A percentile compares a stretch with the other conserved stretches of the same genome.
These are phyloP conservation scores for Termitomyces sp. DNA, from an alignment of 1,284 basidiomycete genomes.

Conservation along the genomic window DNA sequence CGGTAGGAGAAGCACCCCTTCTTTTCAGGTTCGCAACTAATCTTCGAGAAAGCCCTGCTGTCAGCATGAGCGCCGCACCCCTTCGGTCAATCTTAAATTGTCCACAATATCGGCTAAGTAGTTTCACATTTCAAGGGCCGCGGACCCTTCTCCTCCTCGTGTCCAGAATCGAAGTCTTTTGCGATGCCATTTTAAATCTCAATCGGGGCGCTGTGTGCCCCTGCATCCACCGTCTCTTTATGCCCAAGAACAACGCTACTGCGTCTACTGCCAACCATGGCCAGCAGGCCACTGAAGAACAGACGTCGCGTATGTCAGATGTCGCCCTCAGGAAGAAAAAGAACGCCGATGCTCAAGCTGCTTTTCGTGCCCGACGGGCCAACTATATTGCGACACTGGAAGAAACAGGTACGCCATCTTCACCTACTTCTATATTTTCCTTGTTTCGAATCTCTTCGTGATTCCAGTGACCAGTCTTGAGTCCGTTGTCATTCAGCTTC, in stretches of 20 bases:
- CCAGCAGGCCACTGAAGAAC: slow-evolving; percentile 34
- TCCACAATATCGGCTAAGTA: slow-evolving; percentile 43
- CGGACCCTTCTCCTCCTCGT: slow-evolving; percentile 57
- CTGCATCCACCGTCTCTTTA: slow-evolving; percentile 32
- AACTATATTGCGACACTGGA: slow-evolving; percentile 86
- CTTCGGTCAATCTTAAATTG: slow-evolving; percentile 44
- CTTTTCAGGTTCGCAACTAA: slow-evolving; percentile 24
- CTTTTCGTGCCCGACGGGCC: slow-evolving; percentile 65
- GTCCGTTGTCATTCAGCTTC: slow-evolving; percentile 72
- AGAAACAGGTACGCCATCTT: slow-evolving; percentile 60
- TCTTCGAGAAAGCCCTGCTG: slow-evolving; percentile 38
- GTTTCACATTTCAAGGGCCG: slow-evolving; percentile 40
- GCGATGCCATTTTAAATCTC: slow-evolving; percentile 49
- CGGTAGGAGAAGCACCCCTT: slow-evolving; percentile 25
- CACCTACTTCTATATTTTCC: slow-evolving; percentile 10
- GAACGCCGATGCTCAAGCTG: slow-evolving; percentile 76
- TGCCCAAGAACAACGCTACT: slow-evolving; percentile 40
- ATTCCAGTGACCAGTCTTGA: slow-evolving; percentile 66
- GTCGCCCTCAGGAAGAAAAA: slow-evolving; percentile 77
- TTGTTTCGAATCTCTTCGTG: slow-evolving; percentile 10
- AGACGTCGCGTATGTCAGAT: slow-evolving; percentile 41
- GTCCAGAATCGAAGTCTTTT: slow-evolving; percentile 59
- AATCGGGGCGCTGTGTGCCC: slow-evolving; percentile 23
- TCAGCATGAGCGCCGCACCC: slow-evolving; percentile 39
- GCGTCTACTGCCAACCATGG: slow-evolving; percentile 32